These are phyloP conservation scores for Neohortaea acidophila DNA, from an alignment of 495 filamentous ascomycete genomes.

Conservation along the genomic window DNA sequence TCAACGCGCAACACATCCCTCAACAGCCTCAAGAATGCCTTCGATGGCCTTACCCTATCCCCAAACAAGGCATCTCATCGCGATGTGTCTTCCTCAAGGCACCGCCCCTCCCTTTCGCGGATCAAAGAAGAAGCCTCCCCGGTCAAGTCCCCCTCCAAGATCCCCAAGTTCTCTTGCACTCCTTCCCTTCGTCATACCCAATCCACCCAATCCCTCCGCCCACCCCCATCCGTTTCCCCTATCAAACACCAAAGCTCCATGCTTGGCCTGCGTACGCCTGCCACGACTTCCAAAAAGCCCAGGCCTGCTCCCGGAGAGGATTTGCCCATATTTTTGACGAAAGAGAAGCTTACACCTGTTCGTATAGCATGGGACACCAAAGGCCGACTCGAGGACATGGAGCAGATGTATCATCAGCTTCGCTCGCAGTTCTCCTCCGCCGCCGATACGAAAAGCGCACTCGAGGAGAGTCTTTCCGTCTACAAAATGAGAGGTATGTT, in stretches of 20 bases:
- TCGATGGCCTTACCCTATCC: constrained; percentile 23
- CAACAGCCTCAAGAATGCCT: constrained; percentile 17
- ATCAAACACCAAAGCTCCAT: constrained; percentile 24
- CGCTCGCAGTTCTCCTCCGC: constrained; percentile 47
- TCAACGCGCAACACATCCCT: constrained; percentile 13
- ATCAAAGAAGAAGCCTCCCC: constrained; percentile 13
- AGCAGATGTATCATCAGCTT: constrained; percentile 43
- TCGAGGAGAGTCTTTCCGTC: constrained; percentile 53
- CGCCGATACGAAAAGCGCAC: constrained; percentile 40
- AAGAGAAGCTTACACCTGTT: constrained; percentile 42
- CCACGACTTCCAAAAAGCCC: constrained; percentile 21
- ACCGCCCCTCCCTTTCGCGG: constrained; percentile 13
- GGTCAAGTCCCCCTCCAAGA: constrained; percentile 19
- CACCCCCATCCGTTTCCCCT: constrained; percentile 7
- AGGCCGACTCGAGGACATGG: constrained; percentile 47
- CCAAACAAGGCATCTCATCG: constrained; percentile 9
- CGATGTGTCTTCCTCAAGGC: constrained; percentile 3
- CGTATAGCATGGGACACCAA: constrained; percentile 55
- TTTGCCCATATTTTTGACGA: constrained; percentile 46
- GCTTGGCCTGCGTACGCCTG: constrained; percentile 17
- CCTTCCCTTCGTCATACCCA: constrained; percentile 15
- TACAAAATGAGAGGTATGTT: constrained; percentile 62
- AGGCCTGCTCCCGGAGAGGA: background rate
- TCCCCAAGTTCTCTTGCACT: constrained; percentile 17
- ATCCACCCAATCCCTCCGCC: constrained; percentile 8